Percentiles rank a stretch among this genome's conserved stretches.
Conservation (phyloP, 1,284 basidiomycete species). For the Moesziomyces parantarcticus region DNA sequence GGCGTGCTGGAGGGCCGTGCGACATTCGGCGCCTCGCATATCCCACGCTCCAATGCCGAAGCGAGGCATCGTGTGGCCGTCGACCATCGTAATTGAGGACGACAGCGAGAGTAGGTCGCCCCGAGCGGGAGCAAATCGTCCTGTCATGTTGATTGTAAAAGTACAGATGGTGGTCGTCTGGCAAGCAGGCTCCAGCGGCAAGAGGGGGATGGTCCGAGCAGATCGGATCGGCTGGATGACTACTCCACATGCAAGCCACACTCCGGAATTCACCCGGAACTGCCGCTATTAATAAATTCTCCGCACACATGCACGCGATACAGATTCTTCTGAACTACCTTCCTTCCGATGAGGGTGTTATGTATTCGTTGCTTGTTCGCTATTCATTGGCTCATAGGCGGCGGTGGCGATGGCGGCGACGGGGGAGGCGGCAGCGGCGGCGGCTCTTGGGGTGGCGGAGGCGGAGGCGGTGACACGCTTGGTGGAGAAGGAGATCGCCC, state of each 20-base stretch:
- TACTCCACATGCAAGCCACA: too few relatives aligned
- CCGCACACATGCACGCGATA: too few relatives aligned
- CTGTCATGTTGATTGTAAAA: constrained; percentile 20
- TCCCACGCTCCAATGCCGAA: constrained; percentile 53
- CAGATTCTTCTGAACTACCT: too few relatives aligned
- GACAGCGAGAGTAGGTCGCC: constrained; percentile 28
- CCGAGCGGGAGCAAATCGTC: constrained; percentile 21
- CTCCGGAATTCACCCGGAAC: too few relatives aligned
- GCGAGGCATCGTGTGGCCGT: constrained; percentile 42
- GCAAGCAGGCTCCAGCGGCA: neutral
- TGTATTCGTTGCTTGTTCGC: neutral
- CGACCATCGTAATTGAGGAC: constrained; percentile 30
- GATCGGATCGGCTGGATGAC: too few relatives aligned
- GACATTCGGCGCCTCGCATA: constrained; percentile 37
- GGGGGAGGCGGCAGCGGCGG: constrained; percentile 4
- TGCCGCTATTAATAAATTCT: too few relatives aligned
- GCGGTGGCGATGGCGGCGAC: neutral
- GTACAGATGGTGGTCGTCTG: too few relatives aligned
- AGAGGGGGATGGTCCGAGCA: neutral
- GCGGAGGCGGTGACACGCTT: constrained; percentile 1
- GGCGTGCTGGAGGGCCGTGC: constrained; percentile 30
- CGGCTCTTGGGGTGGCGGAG: constrained; percentile 4
- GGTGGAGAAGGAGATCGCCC: constrained; percentile 11
- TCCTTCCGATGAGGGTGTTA: too few relatives aligned
- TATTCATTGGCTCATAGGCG: neutral